Base-by-base conservation (phyloP, 225 moss, liverwort and hornwort species). In the Pleurozium schreberi region DNA sequence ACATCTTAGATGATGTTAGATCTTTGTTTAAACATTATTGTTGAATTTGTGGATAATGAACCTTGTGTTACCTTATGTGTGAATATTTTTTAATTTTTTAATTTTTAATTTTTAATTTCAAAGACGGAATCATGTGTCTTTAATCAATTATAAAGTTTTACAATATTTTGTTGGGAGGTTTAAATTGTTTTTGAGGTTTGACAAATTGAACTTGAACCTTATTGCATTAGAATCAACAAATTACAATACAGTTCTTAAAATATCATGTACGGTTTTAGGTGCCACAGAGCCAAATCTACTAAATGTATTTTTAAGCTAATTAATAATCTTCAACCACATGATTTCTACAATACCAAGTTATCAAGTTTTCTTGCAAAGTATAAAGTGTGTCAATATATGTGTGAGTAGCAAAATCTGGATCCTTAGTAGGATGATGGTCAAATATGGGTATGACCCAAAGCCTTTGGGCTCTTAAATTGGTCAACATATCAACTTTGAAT, bases 151-250 rank as follows among this genome's bases (percentile, higher is more conserved):
- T 40, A 40, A 69, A 40, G 4, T 40, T 40, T 69, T 40, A 25
- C 1, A 69, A 0, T 69, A 8, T 69, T 23, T 40, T n/a, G 12
- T n/a, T 12, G 22, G n/a, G 6, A 0, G 1, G 22, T 22, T n/a
- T 12, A 6, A 12, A n/a, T n/a, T 68, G 22, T 68, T 68, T 66
- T 23, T 8, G 21, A 4, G 12, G 4, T 17, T 68, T 12, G 6
- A 38, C 11, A n/a, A 67, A 67, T 22, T 20, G 20, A 67, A 12
- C 21, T 67, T 67, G 67, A 22, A 23, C 7, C n/a, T 68, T 68
- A 68, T 68, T 69, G 25, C 8, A 25, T 40, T n/a, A 42, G 25
- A 69, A 40, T 42, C 23, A 69, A 25, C 8, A 69, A 69, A 40
- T 1, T 69, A 5, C 8, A 40, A 25, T 69, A 23, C 23, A 8